phyloP scores from a whole-genome alignment of 106 monocot species.

The Acorus calamus region DNA sequence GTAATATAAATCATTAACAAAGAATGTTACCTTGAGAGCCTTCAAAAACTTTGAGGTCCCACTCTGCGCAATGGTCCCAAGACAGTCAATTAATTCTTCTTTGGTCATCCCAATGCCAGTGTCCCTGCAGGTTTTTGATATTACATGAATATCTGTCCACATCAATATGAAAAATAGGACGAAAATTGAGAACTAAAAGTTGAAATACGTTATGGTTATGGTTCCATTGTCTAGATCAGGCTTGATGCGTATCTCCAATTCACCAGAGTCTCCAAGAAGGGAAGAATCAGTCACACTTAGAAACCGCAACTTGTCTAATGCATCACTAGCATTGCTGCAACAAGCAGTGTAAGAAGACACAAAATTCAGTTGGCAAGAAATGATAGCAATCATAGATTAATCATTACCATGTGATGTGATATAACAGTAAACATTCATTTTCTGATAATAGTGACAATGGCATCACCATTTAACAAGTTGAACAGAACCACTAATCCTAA shows the following conservation, averaged over 20 bases:
- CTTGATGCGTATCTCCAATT: conserved; percentile 89
- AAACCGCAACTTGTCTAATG: conserved; percentile 91
- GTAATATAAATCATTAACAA: not conserved
- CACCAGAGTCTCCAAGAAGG: conserved; percentile 60
- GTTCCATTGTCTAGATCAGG: conserved; percentile 90
- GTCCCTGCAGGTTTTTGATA: conserved; percentile 36
- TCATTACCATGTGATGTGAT: too few relatives aligned
- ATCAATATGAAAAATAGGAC: not conserved
- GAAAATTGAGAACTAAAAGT: not conserved
- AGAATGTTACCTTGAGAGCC: conserved; percentile 60
- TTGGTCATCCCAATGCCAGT: conserved; percentile 98
- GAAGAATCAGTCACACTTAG: conserved; percentile 87
- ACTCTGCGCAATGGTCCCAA: conserved; percentile 99
- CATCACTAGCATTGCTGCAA: conserved; percentile 97
- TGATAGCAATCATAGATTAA: too few relatives aligned
- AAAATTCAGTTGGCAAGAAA: too few relatives aligned
- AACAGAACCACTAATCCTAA: too few relatives aligned
- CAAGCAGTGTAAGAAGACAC: not conserved
- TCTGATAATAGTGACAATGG: too few relatives aligned
- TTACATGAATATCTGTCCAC: not conserved
- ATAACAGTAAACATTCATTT: too few relatives aligned
- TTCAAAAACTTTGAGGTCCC: conserved; percentile 94
- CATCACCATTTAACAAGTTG: too few relatives aligned
- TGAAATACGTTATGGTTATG: conserved; percentile 60
- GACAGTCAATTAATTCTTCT: conserved; percentile 89